Base-by-base conservation (phyloP, 2,329 filamentous ascomycete genomes). In the Fusarium gaditjirri region DNA sequence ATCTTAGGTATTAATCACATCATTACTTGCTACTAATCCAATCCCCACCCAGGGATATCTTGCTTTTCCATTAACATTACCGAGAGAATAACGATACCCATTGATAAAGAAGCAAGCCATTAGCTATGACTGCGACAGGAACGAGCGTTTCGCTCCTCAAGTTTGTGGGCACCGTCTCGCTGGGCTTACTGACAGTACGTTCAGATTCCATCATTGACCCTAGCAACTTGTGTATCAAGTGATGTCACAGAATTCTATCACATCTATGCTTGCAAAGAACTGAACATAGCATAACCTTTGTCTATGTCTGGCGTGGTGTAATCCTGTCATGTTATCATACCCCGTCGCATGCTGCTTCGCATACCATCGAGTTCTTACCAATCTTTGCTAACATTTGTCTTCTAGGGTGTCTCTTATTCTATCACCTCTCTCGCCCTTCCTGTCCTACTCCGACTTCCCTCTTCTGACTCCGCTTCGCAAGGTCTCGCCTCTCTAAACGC, bases 81-180 rank as follows among this genome's bases (percentile, higher is more conserved):
- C 33, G 27, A 44, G 49, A 65, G 67, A 66, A 35, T 33, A 16
- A 50, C 25, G 41, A 8, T 14, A 50, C 39, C 29, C 41, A 42
- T 57, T 33, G 49, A 43, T 23, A 25, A 59, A 52, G 27, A 63
- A 39, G 14, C 39, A 63, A 39, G 11, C 36, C 11, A 55, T 61
- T 12, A 62, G 75, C 80, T 82, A 93, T 94, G 89, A 86, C 89
- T 76, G 89, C 88, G 76, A 90, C 87, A 77, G 90, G 91, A 77
- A 90, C 87, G 78, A 90, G 90, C 78, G 86, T 97, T 78, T 91
- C 93, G 61, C 84, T 92, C 81, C 90, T 93, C 84, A 98, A 98
- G 85, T 97, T 98, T 81, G 92, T 98, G 75, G 95, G 95, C 78
- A 97, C 94, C 56, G 89, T 97, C 74, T 95, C 93, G 77, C 88